Base-by-base conservation (phyloP, 345 rosid genomes). In the Raphanus raphanistrum region DNA sequence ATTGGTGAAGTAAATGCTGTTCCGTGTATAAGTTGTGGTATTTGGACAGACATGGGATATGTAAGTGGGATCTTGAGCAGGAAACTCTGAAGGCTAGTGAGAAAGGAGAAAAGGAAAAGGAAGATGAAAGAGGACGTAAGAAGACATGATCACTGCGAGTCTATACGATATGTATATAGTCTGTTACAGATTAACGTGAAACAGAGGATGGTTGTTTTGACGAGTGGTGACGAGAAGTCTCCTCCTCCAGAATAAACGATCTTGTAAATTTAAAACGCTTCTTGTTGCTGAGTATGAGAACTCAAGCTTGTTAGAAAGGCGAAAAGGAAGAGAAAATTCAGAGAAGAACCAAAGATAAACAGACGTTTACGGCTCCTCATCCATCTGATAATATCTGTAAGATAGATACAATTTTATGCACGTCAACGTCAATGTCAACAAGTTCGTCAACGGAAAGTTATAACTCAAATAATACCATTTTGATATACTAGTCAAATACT, bases 1-100 rank as follows among this genome's bases (percentile, higher is more conserved):
- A 58, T 58, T 58, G 32, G 63, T 9, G 33, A 0, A 63, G 72
- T 55, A 87, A 8, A 75, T 32, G 76, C 85, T 83, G 72, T 77
- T 77, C 13, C 4, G 0, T 1, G 85, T 61, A 75, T 68, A 84
- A 31, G 71, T 84, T n/a, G 70, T 74, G 8, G 66, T 41, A 65
- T 28, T 58, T 1, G 57, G 17, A 68, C 80, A 76, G 55, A 2
- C 2, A 5, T 50, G 55, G 55, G 6, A n/a, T 48, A 48, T 2
- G 54, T 48, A 48, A 1, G 21, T 50, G 55, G 55, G 55, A 13
- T 48, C 55, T 48, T 48, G 55, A 48, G 55, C 55, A 4, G 6
- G 6, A 48, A 48, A 13, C 55, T 48, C 0, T 48, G 3, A n/a
- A 48, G 17, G 17, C 55, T 48, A 4, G 0, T n/a, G 55, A 48